phyloP scores from a whole-genome alignment of 306 rosid genomes.

The Oemleria cerasiformis region DNA sequence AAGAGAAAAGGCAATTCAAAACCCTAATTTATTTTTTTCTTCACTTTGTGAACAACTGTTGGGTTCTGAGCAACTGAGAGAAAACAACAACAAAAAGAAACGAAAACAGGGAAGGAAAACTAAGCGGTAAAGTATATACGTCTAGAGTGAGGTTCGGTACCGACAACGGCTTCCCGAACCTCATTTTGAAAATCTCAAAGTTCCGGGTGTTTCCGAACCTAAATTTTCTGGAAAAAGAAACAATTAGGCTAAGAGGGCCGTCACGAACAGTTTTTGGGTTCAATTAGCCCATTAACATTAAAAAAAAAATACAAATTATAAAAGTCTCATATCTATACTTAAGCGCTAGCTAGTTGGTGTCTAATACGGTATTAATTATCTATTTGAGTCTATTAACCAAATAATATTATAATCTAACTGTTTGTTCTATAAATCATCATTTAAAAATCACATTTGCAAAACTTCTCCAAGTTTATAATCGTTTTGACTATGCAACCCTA shows the following conservation, averaged over 20 bases:
- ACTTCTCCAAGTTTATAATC: no score
- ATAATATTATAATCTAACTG: no score
- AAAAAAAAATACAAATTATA: no score
- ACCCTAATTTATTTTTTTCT: neutral
- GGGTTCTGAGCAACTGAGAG: slow-evolving; percentile 10
- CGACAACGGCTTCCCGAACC: slow-evolving; percentile 52
- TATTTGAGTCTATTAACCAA: no score
- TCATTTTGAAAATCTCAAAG: slow-evolving; percentile 30
- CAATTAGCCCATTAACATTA: neutral
- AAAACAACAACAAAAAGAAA: neutral
- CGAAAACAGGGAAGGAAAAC: slow-evolving; percentile 7
- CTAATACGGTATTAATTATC: no score
- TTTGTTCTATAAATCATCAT: no score
- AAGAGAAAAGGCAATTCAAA: neutral
- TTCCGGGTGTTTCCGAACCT: slow-evolving; percentile 16
- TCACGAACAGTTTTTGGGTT: neutral
- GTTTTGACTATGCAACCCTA: no score
- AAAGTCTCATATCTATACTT: no score
- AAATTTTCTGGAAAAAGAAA: no score
- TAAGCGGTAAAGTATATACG: neutral
- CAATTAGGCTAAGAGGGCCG: no score
- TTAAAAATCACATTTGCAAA: no score
- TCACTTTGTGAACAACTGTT: slow-evolving; percentile 8
- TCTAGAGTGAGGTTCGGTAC: slow-evolving; percentile 5
- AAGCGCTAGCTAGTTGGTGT: no score